A percentile compares a stretch with the other conserved stretches of the same genome.
Evolutionary conservation across 371 early-diverging fungal species (phyloP).

Genomic region (Saksenaea vasiformis): DNA sequence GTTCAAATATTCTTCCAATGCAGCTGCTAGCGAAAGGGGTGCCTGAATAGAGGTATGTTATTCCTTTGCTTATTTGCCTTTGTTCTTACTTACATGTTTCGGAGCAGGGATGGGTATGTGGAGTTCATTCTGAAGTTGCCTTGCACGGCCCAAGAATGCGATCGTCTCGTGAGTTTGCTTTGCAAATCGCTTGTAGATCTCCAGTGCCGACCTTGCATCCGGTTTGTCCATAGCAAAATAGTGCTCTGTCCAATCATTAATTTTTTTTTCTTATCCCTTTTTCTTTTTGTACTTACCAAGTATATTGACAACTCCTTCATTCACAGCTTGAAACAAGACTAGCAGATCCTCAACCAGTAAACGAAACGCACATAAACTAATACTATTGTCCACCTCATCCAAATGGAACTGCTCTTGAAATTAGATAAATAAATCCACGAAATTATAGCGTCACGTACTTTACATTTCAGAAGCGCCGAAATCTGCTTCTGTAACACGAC

Average conservation of each 20-base stretch:
- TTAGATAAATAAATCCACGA: neutral
- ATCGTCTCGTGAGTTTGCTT: conserved; percentile 77
- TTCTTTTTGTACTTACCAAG: conserved; percentile 56
- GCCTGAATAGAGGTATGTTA: conserved; percentile 48
- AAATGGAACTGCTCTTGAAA: conserved; percentile 64
- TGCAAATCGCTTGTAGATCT: conserved; percentile 87
- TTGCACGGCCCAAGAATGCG: conserved; percentile 79
- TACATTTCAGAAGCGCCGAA: conserved; percentile 73
- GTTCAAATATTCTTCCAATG: conserved; percentile 84
- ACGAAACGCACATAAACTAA: conserved; percentile 82
- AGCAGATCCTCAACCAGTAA: conserved; percentile 84
- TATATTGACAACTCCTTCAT: conserved; percentile 92
- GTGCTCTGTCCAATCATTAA: conserved; percentile 43
- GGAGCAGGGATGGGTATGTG: conserved; percentile 80
- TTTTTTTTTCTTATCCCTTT: neutral
- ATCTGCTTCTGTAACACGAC: conserved; percentile 79
- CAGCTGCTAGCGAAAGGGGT: conserved; percentile 80
- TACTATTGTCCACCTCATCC: conserved; percentile 84
- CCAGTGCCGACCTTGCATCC: conserved; percentile 74
- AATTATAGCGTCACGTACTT: conserved; percentile 45
- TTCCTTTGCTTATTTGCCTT: neutral
- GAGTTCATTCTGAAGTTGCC: conserved; percentile 67
- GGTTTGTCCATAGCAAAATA: conserved; percentile 85
- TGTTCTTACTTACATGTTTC: conserved; percentile 66
- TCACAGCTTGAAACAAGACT: conserved; percentile 84